Evolutionary conservation across 1,139 yeast species (phyloP).

Genomic region (Hemisphaericaspora lyxosophila): DNA sequence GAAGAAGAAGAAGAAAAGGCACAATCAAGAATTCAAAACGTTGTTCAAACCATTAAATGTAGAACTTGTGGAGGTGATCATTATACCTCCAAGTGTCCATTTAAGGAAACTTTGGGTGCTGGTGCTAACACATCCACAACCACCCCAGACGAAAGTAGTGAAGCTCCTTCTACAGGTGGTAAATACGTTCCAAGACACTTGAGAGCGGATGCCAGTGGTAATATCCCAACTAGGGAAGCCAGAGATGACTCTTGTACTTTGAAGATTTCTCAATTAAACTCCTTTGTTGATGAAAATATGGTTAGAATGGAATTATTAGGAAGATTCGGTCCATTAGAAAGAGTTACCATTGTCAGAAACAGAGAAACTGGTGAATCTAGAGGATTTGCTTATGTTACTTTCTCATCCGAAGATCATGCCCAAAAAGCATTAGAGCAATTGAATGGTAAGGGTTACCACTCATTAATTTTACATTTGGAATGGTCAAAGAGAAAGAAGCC

Average conservation of each 20-base stretch:
- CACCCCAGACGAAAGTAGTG: constrained; percentile 16
- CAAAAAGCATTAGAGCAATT: constrained; percentile 74
- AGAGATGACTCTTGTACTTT: constrained; percentile 87
- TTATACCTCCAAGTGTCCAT: constrained; percentile 94
- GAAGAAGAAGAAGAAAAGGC: constrained; percentile 59
- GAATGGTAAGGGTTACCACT: constrained; percentile 92
- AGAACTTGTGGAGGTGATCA: constrained; percentile 94
- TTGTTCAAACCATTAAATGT: constrained; percentile 61
- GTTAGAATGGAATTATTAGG: constrained; percentile 71
- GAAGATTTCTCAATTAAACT: constrained; percentile 89
- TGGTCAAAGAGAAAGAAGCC: constrained; percentile 48
- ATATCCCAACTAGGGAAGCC: constrained; percentile 47
- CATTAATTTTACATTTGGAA: constrained; percentile 81
- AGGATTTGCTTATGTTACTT: constrained; percentile 96
- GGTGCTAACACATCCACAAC: constrained; percentile 36
- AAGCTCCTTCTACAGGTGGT: constrained; percentile 29
- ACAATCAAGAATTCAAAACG: constrained; percentile 49
- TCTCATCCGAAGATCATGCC: constrained; percentile 67
- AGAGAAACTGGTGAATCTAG: constrained; percentile 92
- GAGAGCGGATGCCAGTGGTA: constrained; percentile 62
- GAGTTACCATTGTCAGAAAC: constrained; percentile 85
- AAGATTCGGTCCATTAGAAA: constrained; percentile 70
- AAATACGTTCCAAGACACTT: constrained; percentile 80
- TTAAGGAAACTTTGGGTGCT: constrained; percentile 79
- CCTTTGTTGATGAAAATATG: constrained; percentile 79